Evolutionary conservation across 345 rosid species (phyloP).

Genomic region (Zanthoxylum bungeanum): DNA sequence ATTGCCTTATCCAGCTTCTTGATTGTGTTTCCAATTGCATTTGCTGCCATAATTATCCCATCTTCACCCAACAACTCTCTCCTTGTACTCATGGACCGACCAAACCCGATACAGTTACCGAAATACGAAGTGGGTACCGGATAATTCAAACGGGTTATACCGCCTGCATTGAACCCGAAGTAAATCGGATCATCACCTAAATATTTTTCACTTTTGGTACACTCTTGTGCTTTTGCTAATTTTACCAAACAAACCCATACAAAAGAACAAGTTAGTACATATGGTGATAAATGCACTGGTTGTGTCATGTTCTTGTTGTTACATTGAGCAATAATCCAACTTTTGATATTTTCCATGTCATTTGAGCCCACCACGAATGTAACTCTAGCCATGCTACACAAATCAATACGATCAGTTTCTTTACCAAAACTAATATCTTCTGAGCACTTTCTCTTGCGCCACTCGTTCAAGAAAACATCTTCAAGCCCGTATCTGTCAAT

Average conservation of each 20-base stretch:
- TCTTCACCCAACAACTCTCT: slow-evolving; percentile 25
- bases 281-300: slow-evolving; percentile 31
- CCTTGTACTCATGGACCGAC: slow-evolving; percentile 11
- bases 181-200: neutral
- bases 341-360: slow-evolving; percentile 24
- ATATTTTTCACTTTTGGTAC: too few relatives aligned
- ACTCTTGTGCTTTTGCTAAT: slow-evolving; percentile 5
- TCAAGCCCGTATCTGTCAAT: slow-evolving; percentile 22
- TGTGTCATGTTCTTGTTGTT: neutral
- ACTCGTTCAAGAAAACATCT: slow-evolving; percentile 28
- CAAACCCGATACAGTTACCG: slow-evolving; percentile 41
- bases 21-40: slow-evolving; percentile 27
- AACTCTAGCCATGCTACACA: slow-evolving; percentile 16
- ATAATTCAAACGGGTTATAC: slow-evolving; percentile 26
- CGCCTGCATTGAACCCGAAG: slow-evolving; percentile 41
- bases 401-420: neutral
- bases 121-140: slow-evolving; percentile 26
- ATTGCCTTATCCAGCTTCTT: slow-evolving; percentile 24
- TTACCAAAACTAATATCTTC: too few relatives aligned
- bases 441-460: slow-evolving; percentile 17
- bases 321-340: slow-evolving; percentile 22
- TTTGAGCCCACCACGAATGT: slow-evolving; percentile 17
- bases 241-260: slow-evolving; percentile 35
- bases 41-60: slow-evolving; percentile 35
- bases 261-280: slow-evolving; percentile 29